A percentile compares a stretch with the other conserved stretches of the same genome.
Evolutionary conservation across 352 stramenopile species (phyloP).

Genomic region (Thalassiosira livingstoniorum): DNA sequence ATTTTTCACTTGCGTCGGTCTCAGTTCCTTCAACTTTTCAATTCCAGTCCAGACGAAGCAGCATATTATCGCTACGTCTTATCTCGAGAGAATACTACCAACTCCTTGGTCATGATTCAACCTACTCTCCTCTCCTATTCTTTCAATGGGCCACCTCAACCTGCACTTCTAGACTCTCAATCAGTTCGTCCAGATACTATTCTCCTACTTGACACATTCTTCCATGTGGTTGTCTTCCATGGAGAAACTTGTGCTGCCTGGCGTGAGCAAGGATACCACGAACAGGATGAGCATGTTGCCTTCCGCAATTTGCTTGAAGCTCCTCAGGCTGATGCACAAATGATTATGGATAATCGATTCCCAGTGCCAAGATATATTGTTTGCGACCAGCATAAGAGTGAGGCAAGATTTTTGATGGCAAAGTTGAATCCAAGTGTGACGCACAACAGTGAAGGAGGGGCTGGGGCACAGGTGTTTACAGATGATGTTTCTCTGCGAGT

Average conservation of each 20-base stretch:
- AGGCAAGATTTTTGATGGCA: conserved; percentile 99
- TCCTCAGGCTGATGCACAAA: conserved; percentile 96
- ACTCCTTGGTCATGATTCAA: conserved; percentile 99
- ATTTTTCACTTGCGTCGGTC: conserved; percentile 99
- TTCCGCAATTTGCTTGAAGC: conserved; percentile 98
- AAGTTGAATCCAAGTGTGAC: conserved; percentile 99
- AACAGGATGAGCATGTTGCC: conserved; percentile 92
- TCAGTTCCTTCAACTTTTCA: conserved; percentile 99
- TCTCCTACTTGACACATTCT: conserved; percentile 99
- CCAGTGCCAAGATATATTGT: conserved; percentile 99
- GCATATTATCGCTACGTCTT: conserved; percentile 96
- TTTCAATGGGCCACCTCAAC: conserved; percentile 88
- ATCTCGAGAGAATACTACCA: conserved; percentile 95
- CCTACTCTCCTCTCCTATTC: conserved; percentile 98
- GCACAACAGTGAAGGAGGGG: conserved; percentile 93
- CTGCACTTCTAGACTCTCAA: conserved; percentile 88
- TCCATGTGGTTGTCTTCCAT: conserved; percentile 99
- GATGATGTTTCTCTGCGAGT: conserved; percentile 99
- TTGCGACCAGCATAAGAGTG: conserved; percentile 99
- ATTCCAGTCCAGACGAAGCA: conserved; percentile 98
- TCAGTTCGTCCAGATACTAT: conserved; percentile 98
- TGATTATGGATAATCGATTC: conserved; percentile 99
- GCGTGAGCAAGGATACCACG: conserved; percentile 92
- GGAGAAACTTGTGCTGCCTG: conserved; percentile 99
- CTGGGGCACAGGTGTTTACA: conserved; percentile 97